A percentile compares a stretch with the other conserved stretches of the same genome.
Conservation (phyloP, 768 basidiomycete genomes). For the Rhodotorula paludigena region DNA sequence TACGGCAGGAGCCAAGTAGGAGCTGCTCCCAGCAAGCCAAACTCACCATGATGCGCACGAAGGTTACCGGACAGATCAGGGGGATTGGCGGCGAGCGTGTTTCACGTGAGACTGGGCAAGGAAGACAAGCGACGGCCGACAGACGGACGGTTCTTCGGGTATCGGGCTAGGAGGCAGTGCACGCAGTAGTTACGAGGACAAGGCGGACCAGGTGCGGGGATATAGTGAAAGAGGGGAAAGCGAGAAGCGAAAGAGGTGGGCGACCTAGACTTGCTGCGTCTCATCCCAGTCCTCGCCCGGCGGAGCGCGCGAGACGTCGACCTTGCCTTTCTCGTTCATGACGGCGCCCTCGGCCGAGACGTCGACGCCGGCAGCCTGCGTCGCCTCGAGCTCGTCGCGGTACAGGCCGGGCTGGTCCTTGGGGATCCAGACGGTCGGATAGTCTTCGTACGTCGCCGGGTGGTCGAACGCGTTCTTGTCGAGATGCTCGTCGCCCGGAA, state of each 20-base stretch:
- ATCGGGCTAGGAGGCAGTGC: too few relatives aligned
- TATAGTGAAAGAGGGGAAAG: neutral
- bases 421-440: constrained; percentile 80
- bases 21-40: too few relatives aligned
- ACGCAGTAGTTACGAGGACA: neutral
- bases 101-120: too few relatives aligned
- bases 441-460: constrained; percentile 63
- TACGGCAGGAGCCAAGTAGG: too few relatives aligned
- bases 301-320: constrained; percentile 52
- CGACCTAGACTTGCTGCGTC: constrained; percentile 14
- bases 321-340: constrained; percentile 62
- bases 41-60: too few relatives aligned
- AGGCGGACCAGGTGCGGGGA: neutral
- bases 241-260: neutral
- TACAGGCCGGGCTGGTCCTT: constrained; percentile 64
- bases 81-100: too few relatives aligned
- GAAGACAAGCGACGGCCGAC: too few relatives aligned
- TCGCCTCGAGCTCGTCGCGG: constrained; percentile 58
- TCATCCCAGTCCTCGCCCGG: constrained; percentile 55
- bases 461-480: constrained; percentile 63
- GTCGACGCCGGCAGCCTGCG: constrained; percentile 48
- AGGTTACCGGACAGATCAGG: too few relatives aligned
- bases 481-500: constrained; percentile 42
- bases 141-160: too few relatives aligned
- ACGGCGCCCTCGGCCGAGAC: constrained; percentile 37